phyloP scores from a whole-genome alignment of 2,329 filamentous ascomycete species.

The Bipolaris cookei region DNA sequence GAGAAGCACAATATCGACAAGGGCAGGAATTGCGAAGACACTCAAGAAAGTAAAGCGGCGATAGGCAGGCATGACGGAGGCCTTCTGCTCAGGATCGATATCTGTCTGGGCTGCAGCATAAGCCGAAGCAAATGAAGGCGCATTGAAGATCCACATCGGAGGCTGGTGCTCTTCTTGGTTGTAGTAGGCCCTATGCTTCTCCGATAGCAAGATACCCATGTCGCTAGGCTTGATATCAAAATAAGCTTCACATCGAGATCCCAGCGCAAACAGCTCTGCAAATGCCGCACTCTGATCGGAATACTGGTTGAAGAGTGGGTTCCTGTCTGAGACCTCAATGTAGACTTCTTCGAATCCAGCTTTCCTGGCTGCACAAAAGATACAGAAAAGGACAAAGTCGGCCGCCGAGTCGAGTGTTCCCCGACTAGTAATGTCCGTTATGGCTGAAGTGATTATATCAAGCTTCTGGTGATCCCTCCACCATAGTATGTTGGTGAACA shows the following conservation, averaged over 20 bases:
- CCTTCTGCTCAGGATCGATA: slow-evolving; percentile 56
- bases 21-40: slow-evolving; percentile 67
- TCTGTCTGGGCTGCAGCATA: slow-evolving; percentile 62
- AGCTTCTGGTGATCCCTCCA: slow-evolving; percentile 38
- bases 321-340: slow-evolving; percentile 66
- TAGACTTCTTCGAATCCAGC: slow-evolving; percentile 68
- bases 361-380: slow-evolving; percentile 64
- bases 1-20: slow-evolving; percentile 66
- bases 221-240: slow-evolving; percentile 59
- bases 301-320: slow-evolving; percentile 66
- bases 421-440: slow-evolving; percentile 32
- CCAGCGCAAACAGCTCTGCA: slow-evolving; percentile 67
- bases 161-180: slow-evolving; percentile 53
- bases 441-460: slow-evolving; percentile 39
- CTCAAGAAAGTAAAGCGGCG: slow-evolving; percentile 63
- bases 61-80: slow-evolving; percentile 54
- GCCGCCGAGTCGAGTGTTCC: slow-evolving; percentile 42
- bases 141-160: slow-evolving; percentile 59
- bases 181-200: slow-evolving; percentile 53
- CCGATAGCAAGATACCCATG: slow-evolving; percentile 45
- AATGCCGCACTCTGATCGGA: slow-evolving; percentile 69
- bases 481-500: slow-evolving; percentile 39
- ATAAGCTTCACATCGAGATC: slow-evolving; percentile 68
- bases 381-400: slow-evolving; percentile 63
- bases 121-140: slow-evolving; percentile 57